Evolutionary conservation across 2,329 filamentous ascomycete genomes (phyloP).

Genomic region (Dothidotthia symphoricarpi): DNA sequence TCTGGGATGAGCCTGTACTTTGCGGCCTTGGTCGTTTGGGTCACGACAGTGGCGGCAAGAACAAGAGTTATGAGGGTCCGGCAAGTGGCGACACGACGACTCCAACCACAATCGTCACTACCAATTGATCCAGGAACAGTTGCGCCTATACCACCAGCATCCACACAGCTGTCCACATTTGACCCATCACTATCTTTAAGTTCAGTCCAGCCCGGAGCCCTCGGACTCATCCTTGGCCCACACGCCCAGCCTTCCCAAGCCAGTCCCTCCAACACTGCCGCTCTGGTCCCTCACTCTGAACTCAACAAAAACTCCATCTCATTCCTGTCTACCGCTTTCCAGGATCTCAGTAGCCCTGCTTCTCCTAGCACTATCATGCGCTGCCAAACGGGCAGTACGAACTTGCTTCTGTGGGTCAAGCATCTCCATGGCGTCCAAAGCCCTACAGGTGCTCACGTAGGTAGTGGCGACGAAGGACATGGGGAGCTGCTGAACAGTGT

Average conservation of each 20-base stretch:
- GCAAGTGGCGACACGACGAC: constrained; percentile 4
- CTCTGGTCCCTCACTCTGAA: constrained; percentile 15
- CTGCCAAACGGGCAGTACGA: constrained; percentile 31
- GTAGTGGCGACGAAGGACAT: constrained; percentile 18
- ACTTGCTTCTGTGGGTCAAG: constrained; percentile 36
- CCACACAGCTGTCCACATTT: neutral
- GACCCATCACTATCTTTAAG: too few species aligned
- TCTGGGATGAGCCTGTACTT: constrained; percentile 39
- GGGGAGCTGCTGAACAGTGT: constrained; percentile 35
- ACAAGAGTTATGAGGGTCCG: constrained; percentile 16
- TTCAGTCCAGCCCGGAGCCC: too few species aligned
- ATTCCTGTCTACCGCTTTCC: constrained; percentile 27
- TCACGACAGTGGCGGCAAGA: constrained; percentile 29
- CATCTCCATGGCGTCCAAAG: constrained; percentile 22
- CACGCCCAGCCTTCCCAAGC: too few species aligned
- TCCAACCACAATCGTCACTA: constrained; percentile 11
- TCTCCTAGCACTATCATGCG: constrained; percentile 19
- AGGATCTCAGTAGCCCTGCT: constrained; percentile 16
- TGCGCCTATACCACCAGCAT: constrained; percentile 5
- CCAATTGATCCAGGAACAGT: constrained; percentile 6
- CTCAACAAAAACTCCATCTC: constrained; percentile 20
- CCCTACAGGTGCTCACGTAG: constrained; percentile 9
- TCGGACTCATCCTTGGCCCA: too few species aligned
- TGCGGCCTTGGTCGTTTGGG: constrained; percentile 39
- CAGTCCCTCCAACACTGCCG: too few species aligned